Base-by-base conservation (phyloP, 495 filamentous ascomycete genomes). In the Talaromyces stipitatus region DNA sequence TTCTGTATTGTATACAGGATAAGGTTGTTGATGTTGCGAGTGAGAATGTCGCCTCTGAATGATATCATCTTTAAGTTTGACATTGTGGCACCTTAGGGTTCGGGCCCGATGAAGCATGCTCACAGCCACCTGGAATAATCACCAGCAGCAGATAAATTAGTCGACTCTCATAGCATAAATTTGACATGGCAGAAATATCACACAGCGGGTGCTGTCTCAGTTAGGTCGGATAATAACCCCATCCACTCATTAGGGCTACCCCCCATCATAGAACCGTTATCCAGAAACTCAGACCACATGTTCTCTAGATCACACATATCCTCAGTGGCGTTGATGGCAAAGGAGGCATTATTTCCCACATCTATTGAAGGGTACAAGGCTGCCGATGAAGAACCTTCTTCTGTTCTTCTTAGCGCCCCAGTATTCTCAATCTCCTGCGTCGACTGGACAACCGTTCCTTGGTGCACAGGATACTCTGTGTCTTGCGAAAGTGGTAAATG, bases 211-310 rank as follows among this genome's bases (percentile, higher is more conserved):
- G 59, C 58, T 0, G 55, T 56, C 43, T 69, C 67, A 0, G 59
- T 72, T 24, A 74, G 50, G 22, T 74, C 72, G 2, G 58, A 64
- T 22, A 73, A 59, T 30, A 75, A 48, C n/a, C 64, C 63, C 9
- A 62, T 67, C 72, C 70, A 75, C 14, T 69, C 70, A 3, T 66
- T 58, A 1, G 58, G 61, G 24, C 58, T 64, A 7, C 66, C 41
- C 11, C 54, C 62, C 9, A 68, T 32, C 41, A 64, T 52, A n/a
- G 59, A 64, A 14, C 68, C 60, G 7, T 54, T 62, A 5, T 75
- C 65, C 16, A 75, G 56, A 52, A 73, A 62, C 50, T 73, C 67
- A n/a, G 60, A 56, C 69, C 69, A 74, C 11, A 72, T 58, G 43
- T 70, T 70, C 30, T 75, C 72, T 4, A 72, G 50, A 12, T 27